These are phyloP conservation scores for Noccaea bulbosa DNA, from an alignment of 345 rosid genomes.

Conservation along the genomic window DNA sequence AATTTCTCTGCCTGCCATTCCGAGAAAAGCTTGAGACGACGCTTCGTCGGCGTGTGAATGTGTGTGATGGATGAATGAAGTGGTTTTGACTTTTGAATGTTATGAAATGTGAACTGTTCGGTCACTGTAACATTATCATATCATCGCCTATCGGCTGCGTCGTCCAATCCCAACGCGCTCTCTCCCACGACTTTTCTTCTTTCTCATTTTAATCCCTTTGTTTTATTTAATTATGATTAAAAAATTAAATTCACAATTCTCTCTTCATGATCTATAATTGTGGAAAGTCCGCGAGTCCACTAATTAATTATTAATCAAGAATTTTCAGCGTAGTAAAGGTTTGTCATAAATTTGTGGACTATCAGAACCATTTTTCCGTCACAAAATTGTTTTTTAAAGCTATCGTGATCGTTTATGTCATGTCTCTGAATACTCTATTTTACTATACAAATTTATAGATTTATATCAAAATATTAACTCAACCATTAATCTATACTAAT, in stretches of 20 bases:
- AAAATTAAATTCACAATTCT: background rate
- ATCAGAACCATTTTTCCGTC: too few species aligned
- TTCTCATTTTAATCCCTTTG: background rate
- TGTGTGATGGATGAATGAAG: background rate
- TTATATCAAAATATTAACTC: too few species aligned
- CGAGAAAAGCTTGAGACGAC: conserved; percentile 20
- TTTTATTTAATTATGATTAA: background rate
- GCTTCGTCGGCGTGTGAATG: conserved; percentile 14
- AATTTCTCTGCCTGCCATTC: conserved; percentile 67
- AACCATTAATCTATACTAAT: too few species aligned
- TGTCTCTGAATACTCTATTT: too few species aligned
- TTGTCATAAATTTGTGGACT: too few species aligned
- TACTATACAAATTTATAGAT: too few species aligned
- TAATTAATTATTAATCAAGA: too few species aligned
- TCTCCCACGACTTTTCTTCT: conserved; percentile 56
- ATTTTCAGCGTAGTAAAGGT: too few species aligned
- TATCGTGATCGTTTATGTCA: too few species aligned
- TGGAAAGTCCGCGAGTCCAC: too few species aligned
- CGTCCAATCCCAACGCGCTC: conserved; percentile 48
- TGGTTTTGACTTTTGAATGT: conserved; percentile 33
- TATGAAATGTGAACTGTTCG: conserved; percentile 40
- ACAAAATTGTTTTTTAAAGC: too few species aligned
- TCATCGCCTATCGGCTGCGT: conserved; percentile 32
- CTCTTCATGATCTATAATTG: background rate
- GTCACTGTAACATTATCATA: conserved; percentile 35